Evolutionary conservation across 805 yeast species (phyloP), one percentile per base, ranked within the genome.

Genomic region (Suhomyces kilbournensis): DNA sequence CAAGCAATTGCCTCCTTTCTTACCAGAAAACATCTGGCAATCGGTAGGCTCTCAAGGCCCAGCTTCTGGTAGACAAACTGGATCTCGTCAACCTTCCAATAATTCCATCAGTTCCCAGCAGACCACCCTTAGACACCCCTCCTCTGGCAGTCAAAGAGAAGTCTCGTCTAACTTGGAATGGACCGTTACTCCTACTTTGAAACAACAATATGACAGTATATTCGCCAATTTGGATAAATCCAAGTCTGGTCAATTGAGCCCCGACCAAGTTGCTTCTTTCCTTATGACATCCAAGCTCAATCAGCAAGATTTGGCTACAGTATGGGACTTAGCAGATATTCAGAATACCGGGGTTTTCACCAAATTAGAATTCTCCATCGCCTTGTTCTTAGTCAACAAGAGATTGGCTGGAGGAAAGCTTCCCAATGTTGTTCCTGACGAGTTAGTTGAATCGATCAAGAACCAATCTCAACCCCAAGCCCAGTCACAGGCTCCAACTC

Each of bases 321-420:
- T 93, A 43, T 94, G 99, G 99, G 99, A 94, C 70, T 77, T 94
- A 59, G 83, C 98, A 8, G 97, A 94, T 67, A 79, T 90, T 56
- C 87, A 89, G 59, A 90, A 90, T 68, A 83, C 88, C 44, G 97
- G 97, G 23, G 79, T 79, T 42, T 90, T 94, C 64, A 79, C 89
- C 47, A 83, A 80, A 61, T 77, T 82, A 57, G 99, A 94, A 67
- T 94, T 94, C 68, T 85, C 96, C 2, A 86, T 94, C 64, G 97
- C 98, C 15, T 86, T 94, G 90, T 93, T 86, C 65, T 79, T 94
- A 58, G 94, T 94, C 7, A 96, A 91, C 70, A 88, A 86, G 69
- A 86, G 82, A 62, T 76, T 92, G 53, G 79, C 88, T 2, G 98
- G 98, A 17, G 76, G 75, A 35, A 84, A 81, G 25, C 76, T 94